Base-by-base conservation (phyloP, 2,329 filamentous ascomycete species). In the Botrytis tulipae region DNA sequence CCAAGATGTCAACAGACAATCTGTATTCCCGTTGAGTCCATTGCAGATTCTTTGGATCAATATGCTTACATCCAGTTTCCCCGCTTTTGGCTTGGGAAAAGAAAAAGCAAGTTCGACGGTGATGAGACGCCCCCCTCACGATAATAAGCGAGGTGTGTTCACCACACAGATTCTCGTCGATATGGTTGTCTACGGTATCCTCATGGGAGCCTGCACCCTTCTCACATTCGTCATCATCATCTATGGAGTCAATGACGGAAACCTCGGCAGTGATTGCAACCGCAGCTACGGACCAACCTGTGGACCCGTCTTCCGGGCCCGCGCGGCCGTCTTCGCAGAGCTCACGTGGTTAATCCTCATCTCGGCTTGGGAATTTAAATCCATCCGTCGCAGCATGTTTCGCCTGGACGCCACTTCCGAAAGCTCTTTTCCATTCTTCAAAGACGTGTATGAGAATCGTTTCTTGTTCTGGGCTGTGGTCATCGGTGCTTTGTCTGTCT, bases 1-100 rank as follows among this genome's bases (percentile, higher is more conserved):
- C 82, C 87, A 89, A 78, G 88, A 90, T 76, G 69, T 67, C 8
- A 83, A 82, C 22, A 81, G 82, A 1, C 81, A 87, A 48, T 89
- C 87, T 6, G 88, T 90, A 6, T 90, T 89, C 78, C 88, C 88
- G 0, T 83, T 90, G 12, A 85, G 86, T 10, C 88, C 88, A 5
- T 84, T 90, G 16, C 86, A 90, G 75, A 88, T 90, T 75, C 84
- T 90, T 40, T 90, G 88, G 88, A 87, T 90, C 78, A 90, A 89
- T 78, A 90, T 90, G 88, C 83, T 89, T 72, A 90, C 88, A 0
- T 88, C 84, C 62, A 88, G 80, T 74, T 90, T 96, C 81, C 94
- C 94, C 1, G 94, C 94, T 74, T 95, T 97, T 84, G 94, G 94
- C 54, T 87, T 97, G 0, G 93, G 94, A 37, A 91, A 94, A 77